These are phyloP conservation scores for Cercophora newfieldiana DNA, from an alignment of 495 filamentous ascomycete genomes.

Conservation along the genomic window DNA sequence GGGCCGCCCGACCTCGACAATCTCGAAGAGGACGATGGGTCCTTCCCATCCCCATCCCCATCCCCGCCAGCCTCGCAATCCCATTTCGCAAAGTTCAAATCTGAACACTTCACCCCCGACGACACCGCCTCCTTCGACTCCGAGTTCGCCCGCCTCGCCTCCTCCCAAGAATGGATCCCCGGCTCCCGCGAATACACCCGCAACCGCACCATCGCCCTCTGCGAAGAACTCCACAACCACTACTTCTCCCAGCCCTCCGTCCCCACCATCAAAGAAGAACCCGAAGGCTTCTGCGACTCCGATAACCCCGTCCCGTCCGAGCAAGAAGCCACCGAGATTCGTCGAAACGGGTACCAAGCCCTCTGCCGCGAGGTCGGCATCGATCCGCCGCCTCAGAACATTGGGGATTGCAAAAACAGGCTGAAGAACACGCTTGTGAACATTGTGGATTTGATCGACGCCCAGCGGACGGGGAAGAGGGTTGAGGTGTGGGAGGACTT, in stretches of 20 bases:
- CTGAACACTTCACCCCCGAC: constrained; percentile 32
- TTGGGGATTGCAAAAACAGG: constrained; percentile 32
- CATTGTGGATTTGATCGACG: constrained; percentile 54
- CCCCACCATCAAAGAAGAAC: constrained; percentile 12
- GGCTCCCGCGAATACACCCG: constrained; percentile 34
- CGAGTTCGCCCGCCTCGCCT: constrained; percentile 39
- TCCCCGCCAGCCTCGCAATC: constrained; percentile 17
- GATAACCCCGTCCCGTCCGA: background rate
- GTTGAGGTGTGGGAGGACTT: constrained; percentile 37
- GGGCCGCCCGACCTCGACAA: too few relatives aligned
- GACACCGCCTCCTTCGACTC: constrained; percentile 34
- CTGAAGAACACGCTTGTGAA: constrained; percentile 47
- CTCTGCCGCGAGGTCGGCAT: constrained; percentile 38
- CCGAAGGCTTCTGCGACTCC: background rate
- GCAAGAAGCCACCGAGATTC: background rate
- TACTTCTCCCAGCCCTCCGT: constrained; percentile 32
- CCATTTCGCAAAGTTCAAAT: constrained; percentile 34
- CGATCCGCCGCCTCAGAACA: constrained; percentile 18
- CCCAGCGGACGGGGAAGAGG: constrained; percentile 30
- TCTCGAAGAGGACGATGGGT: too few relatives aligned
- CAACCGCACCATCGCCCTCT: constrained; percentile 35
- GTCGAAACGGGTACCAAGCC: constrained; percentile 27
- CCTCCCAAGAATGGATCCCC: constrained; percentile 35
- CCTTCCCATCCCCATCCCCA: too few relatives aligned
- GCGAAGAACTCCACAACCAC: constrained; percentile 34